Conservation (phyloP, 2,329 filamentous ascomycete genomes). For the Metarhizium album region DNA sequence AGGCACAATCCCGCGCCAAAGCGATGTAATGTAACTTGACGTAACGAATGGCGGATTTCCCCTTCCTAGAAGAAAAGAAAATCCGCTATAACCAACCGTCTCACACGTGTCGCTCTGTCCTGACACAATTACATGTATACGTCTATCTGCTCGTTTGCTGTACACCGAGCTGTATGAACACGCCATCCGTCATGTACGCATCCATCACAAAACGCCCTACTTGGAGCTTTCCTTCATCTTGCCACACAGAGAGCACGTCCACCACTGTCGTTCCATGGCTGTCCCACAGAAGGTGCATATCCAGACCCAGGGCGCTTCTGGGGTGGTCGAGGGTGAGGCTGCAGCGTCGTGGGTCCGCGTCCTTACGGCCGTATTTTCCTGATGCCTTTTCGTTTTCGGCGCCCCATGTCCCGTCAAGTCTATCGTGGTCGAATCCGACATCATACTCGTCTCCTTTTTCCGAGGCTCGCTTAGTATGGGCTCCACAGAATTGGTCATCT, state of each 20-base stretch:
- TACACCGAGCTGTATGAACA: too few relatives aligned
- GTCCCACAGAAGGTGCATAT: conserved; percentile 41
- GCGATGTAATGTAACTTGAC: too few relatives aligned
- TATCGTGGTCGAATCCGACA: conserved; percentile 13
- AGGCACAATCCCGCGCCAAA: too few relatives aligned
- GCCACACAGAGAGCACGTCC: conserved; percentile 45
- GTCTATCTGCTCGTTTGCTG: too few relatives aligned
- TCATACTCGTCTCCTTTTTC: conserved; percentile 6
- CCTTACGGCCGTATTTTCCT: conserved; percentile 1
- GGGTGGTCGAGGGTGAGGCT: conserved; percentile 7
- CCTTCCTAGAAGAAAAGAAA: too few relatives aligned
- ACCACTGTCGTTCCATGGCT: conserved; percentile 43
- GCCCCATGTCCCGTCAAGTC: conserved; percentile 24
- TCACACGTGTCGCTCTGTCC: too few relatives aligned
- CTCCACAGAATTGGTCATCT: conserved; percentile 8
- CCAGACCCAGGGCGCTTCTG: conserved; percentile 29
- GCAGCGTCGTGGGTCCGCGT: conserved; percentile 2
- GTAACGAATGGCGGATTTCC: too few relatives aligned
- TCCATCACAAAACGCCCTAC: background rate
- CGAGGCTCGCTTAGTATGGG: background rate
- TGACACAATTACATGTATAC: too few relatives aligned
- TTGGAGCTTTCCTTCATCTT: conserved; percentile 40
- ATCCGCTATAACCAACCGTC: too few relatives aligned
- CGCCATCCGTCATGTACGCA: background rate
- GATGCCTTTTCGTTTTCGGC: conserved; percentile 12